Conservation (phyloP, 352 stramenopile species). For the Blastocystis sp. region DNA sequence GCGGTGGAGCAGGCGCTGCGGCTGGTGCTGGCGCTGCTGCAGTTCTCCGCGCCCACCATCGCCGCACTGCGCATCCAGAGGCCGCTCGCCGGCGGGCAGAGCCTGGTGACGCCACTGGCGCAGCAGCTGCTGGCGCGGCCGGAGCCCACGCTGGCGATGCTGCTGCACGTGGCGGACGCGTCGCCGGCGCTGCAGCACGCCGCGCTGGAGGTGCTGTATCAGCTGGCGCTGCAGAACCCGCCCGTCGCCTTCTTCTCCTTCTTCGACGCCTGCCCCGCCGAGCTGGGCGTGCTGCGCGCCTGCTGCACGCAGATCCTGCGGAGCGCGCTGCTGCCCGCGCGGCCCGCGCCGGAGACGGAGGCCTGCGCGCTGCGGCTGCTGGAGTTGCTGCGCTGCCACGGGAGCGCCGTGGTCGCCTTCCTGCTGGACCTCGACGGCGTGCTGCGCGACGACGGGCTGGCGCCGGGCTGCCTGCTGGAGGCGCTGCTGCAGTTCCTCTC, state of each 20-base stretch:
- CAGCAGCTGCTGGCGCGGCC: conserved; percentile 46
- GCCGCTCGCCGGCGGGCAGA: neutral
- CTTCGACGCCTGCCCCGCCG: conserved; percentile 16
- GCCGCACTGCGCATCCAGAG: neutral
- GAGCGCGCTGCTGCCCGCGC: neutral
- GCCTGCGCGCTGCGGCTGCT: neutral
- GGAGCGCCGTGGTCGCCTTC: conserved; percentile 4
- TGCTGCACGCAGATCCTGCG: conserved; percentile 2
- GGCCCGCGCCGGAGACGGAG: too few species aligned
- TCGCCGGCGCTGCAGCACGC: conserved; percentile 8
- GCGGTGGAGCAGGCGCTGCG: neutral
- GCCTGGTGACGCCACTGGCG: neutral
- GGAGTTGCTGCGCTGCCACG: neutral
- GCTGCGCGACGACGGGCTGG: neutral
- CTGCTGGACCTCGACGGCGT: conserved; percentile 1
- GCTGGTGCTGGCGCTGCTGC: neutral
- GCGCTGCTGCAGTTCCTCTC: neutral
- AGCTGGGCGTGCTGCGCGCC: neutral
- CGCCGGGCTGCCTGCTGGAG: neutral
- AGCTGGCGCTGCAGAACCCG: conserved; percentile 6
- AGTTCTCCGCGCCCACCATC: neutral
- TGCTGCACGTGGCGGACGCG: neutral
- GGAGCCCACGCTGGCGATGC: neutral
- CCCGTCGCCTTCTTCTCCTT: conserved; percentile 47
- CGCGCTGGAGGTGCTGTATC: conserved; percentile 25